A percentile compares a stretch with the other conserved stretches of the same genome.
Evolutionary conservation across 23 red algal species (phyloP).

Genomic region (Agarophyton chilense): DNA sequence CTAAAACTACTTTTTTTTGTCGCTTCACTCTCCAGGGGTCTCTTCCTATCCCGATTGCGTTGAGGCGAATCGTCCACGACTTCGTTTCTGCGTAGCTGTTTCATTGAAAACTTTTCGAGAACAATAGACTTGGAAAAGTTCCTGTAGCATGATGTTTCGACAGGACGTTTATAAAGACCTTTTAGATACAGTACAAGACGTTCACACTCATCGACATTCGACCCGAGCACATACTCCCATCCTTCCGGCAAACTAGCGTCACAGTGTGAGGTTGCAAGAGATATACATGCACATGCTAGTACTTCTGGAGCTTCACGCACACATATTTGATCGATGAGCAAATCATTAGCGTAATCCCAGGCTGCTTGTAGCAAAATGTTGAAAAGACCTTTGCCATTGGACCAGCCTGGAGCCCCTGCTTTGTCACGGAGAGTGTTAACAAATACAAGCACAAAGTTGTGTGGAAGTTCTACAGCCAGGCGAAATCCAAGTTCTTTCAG

Average conservation of each 20-base stretch:
- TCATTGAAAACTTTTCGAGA: constrained; percentile 12
- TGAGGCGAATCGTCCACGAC: neutral
- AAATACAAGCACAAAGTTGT: constrained; percentile 76
- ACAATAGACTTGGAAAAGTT: neutral
- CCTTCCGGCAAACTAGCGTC: constrained; percentile 16
- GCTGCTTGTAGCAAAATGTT: constrained; percentile 30
- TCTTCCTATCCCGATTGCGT: neutral
- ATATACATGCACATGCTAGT: constrained; percentile 61
- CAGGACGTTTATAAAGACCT: constrained; percentile 4
- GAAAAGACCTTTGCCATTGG: neutral
- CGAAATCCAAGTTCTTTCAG: constrained; percentile 72
- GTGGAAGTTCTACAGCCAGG: constrained; percentile 55
- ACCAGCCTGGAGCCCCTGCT: constrained; percentile 52
- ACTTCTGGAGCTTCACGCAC: constrained; percentile 30
- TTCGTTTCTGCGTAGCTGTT: neutral
- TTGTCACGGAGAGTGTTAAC: constrained; percentile 70
- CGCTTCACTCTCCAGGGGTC: neutral
- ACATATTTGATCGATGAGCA: constrained; percentile 27
- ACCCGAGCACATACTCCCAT: constrained; percentile 38
- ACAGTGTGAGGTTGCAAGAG: constrained; percentile 33
- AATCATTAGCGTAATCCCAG: constrained; percentile 64
- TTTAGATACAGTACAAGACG: neutral
- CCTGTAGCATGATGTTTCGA: neutral
- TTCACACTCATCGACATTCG: constrained; percentile 22
- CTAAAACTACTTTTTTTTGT: neutral